phyloP scores from a whole-genome alignment of 2,329 filamentous ascomycete genomes.

The Cladosporium velox region DNA sequence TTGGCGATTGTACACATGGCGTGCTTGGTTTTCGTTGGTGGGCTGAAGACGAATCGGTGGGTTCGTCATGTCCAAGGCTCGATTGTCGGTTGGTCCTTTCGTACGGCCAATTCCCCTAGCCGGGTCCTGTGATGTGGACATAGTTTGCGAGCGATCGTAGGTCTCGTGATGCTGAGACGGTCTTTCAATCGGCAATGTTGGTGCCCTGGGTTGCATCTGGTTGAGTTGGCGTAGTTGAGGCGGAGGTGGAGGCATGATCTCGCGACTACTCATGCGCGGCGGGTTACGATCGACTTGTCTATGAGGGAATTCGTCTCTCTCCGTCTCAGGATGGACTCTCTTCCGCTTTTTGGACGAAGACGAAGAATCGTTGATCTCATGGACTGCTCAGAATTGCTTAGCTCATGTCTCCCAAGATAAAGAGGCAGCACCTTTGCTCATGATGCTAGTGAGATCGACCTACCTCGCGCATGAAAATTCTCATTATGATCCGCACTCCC shows the following conservation, averaged over 20 bases:
- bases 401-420: neutral
- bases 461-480: neutral
- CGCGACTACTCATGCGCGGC: slow-evolving; percentile 30
- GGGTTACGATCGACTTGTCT: neutral
- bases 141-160: neutral
- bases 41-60: neutral
- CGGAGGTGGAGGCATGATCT: slow-evolving; percentile 44
- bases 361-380: slow-evolving; percentile 23
- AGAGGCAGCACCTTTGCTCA: neutral
- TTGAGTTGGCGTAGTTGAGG: neutral
- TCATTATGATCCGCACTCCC: neutral
- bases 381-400: neutral
- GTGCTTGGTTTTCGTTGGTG: neutral
- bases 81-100: neutral
- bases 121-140: neutral
- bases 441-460: neutral
- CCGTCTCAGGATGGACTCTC: slow-evolving; percentile 28
- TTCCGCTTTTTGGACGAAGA: slow-evolving; percentile 38
- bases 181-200: too few species aligned
- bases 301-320: neutral
- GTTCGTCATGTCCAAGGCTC: neutral
- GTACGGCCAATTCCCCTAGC: neutral
- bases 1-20: neutral
- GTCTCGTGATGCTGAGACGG: neutral
- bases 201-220: neutral